These are phyloP conservation scores for Phytophthora ohioensis DNA, from an alignment of 352 stramenopile species.

Conservation along the genomic window DNA sequence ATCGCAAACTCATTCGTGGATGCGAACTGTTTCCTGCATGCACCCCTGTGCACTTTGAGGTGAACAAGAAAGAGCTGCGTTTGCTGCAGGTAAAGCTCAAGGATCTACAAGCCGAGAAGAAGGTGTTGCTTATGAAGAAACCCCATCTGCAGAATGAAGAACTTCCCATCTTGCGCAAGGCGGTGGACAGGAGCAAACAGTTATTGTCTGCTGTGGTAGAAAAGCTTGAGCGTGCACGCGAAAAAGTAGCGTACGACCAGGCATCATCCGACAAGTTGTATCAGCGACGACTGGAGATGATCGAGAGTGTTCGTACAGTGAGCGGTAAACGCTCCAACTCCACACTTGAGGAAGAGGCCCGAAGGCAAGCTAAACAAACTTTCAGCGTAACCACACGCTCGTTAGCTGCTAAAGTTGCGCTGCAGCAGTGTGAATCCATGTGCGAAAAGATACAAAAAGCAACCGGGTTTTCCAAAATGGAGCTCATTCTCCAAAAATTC, in stretches of 20 bases:
- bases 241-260: constrained; percentile 77
- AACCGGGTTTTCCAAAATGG: constrained; percentile 81
- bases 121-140: constrained; percentile 71
- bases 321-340: constrained; percentile 22
- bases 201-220: constrained; percentile 72
- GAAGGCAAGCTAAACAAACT: constrained; percentile 35
- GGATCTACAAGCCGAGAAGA: constrained; percentile 75
- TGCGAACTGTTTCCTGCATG: constrained; percentile 75
- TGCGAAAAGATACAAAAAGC: constrained; percentile 87
- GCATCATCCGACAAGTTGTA: constrained; percentile 75
- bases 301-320: constrained; percentile 62
- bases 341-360: constrained; percentile 37
- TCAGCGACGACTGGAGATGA: constrained; percentile 75
- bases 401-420: constrained; percentile 71
- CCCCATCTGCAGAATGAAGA: constrained; percentile 65
- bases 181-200: constrained; percentile 68
- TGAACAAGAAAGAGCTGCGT: constrained; percentile 73
- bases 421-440: constrained; percentile 86
- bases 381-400: constrained; percentile 58
- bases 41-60: constrained; percentile 66
- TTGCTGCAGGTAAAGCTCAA: constrained; percentile 77
- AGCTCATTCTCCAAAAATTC: constrained; percentile 85
- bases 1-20: constrained; percentile 69
- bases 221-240: constrained; percentile 65
- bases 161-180: constrained; percentile 57